Evolutionary conservation across 192 early-diverging fungal species (phyloP).

Genomic region (Entophlyctis luteolus): DNA sequence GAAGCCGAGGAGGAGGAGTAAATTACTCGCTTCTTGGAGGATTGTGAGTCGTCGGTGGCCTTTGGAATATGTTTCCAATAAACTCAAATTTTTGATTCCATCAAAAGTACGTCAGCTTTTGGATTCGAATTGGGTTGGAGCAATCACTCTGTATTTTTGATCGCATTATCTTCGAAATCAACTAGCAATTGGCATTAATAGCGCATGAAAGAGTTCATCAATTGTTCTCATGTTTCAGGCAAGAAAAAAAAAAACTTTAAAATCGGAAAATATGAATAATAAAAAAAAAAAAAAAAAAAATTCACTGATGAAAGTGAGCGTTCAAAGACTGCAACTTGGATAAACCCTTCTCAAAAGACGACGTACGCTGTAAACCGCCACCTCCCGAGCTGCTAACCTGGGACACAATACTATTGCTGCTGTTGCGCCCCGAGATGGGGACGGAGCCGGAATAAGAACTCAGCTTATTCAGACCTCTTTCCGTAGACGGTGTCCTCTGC

Average conservation of each 20-base stretch:
- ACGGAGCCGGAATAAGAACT: background rate
- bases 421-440: background rate
- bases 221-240: background rate
- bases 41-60: background rate
- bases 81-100: too few species aligned
- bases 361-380: background rate
- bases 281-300: background rate
- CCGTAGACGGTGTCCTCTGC: conserved; percentile 9
- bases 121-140: too few species aligned
- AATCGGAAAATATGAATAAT: background rate
- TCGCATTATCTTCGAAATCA: too few species aligned
- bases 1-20: conserved; percentile 46
- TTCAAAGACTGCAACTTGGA: background rate
- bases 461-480: conserved; percentile 15
- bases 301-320: background rate
- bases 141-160: too few species aligned
- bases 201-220: too few species aligned
- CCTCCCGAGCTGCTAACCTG: background rate
- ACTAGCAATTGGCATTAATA: too few species aligned
- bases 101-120: too few species aligned
- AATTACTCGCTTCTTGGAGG: conserved; percentile 16
- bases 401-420: background rate
- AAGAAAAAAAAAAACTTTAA: background rate
- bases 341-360: conserved; percentile 19
- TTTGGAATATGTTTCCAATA: too few species aligned